A percentile compares a stretch with the other conserved stretches of the same genome.
Conservation (phyloP, 2,329 filamentous ascomycete genomes). For the Xylariales sp. region DNA sequence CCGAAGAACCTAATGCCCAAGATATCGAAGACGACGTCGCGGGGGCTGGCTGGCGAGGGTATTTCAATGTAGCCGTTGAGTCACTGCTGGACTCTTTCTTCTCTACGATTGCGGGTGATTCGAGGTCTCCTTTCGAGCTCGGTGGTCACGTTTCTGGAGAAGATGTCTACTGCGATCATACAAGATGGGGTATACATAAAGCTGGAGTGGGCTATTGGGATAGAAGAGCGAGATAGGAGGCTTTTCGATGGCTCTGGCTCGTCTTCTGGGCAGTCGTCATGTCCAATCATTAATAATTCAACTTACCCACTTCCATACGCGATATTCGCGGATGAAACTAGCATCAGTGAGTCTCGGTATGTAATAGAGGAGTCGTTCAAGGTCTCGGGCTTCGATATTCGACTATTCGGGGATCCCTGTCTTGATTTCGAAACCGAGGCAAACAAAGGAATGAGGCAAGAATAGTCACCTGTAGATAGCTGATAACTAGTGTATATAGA, state of each 20-base stretch:
- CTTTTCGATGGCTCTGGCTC: background rate
- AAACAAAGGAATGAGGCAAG: too few species aligned
- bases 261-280: too few species aligned
- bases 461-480: too few species aligned
- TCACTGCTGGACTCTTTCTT: constrained; percentile 33
- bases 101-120: constrained; percentile 23
- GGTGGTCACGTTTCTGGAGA: constrained; percentile 30
- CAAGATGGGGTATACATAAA: constrained; percentile 36
- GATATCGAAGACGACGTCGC: constrained; percentile 29
- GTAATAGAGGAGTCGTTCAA: too few species aligned
- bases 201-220: constrained; percentile 31
- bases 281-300: too few species aligned
- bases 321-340: too few species aligned
- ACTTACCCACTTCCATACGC: constrained; percentile 35
- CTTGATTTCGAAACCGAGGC: too few species aligned
- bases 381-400: too few species aligned
- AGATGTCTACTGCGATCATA: constrained; percentile 37
- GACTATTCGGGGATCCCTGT: too few species aligned
- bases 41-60: constrained; percentile 35
- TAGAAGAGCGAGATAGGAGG: constrained; percentile 10
- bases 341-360: too few species aligned
- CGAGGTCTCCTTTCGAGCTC: constrained; percentile 29
- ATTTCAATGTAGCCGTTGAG: constrained; percentile 39
- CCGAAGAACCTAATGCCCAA: background rate
- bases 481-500: too few species aligned